phyloP scores from a whole-genome alignment of 140 eudicot species.

The Bidens hawaiensis region DNA sequence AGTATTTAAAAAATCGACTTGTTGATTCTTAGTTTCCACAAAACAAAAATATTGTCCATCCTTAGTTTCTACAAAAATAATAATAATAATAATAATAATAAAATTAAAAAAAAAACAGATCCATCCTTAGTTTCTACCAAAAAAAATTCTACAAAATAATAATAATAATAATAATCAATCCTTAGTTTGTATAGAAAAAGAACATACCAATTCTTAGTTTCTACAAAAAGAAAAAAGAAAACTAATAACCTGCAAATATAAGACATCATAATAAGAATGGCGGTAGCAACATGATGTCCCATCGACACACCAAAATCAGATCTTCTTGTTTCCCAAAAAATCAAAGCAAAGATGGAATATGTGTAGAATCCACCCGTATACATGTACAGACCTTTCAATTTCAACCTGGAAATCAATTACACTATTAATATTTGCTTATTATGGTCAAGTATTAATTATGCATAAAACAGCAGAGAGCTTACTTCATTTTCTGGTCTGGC shows the following conservation, averaged over 20 bases:
- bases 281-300: conserved; percentile 94
- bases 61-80: too few species aligned
- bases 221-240: not conserved
- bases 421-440: not conserved
- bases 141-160: too few species aligned
- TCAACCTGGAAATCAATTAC: conserved; percentile 49
- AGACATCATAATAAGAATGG: conserved; percentile 73
- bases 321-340: conserved; percentile 98
- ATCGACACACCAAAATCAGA: conserved; percentile 94
- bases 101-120: too few species aligned
- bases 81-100: too few species aligned
- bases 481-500: conserved; percentile 93
- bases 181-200: not conserved
- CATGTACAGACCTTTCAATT: conserved; percentile 87
- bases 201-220: not conserved
- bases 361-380: conserved; percentile 90
- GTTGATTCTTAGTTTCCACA: too few species aligned
- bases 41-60: too few species aligned
- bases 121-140: too few species aligned
- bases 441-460: not conserved
- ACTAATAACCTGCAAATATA: conserved; percentile 64
- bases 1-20: too few species aligned
- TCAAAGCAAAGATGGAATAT: conserved; percentile 90
- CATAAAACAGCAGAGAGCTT: conserved; percentile 20
- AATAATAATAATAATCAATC: too few species aligned